Evolutionary conservation across 2,329 filamentous ascomycete genomes (phyloP).

Genomic region (Phialemoniopsis sp.): DNA sequence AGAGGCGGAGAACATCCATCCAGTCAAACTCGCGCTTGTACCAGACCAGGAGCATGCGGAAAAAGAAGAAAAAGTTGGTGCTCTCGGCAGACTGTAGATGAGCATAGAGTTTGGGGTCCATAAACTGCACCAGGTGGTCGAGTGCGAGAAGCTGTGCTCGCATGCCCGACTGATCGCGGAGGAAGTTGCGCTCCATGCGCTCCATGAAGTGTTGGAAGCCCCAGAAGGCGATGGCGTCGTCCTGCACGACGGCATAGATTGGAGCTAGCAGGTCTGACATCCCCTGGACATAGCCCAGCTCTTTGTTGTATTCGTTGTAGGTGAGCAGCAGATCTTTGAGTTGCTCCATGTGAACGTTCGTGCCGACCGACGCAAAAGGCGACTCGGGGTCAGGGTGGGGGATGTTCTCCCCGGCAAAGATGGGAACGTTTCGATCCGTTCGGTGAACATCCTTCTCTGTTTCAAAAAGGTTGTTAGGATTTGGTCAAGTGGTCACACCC

Average conservation of each 20-base stretch:
- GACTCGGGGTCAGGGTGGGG: constrained; percentile 95
- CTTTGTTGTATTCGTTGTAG: constrained; percentile 96
- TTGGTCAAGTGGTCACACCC: not conserved
- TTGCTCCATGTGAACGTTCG: constrained; percentile 96
- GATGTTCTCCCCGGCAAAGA: constrained; percentile 94
- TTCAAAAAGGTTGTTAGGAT: constrained; percentile 15
- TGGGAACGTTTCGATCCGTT: constrained; percentile 89
- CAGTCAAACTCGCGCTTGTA: constrained; percentile 97
- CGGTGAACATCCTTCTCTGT: constrained; percentile 98
- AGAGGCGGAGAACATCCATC: constrained; percentile 79
- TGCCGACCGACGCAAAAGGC: constrained; percentile 87
- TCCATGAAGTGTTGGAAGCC: constrained; percentile 95
- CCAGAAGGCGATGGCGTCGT: constrained; percentile 97
- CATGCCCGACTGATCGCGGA: constrained; percentile 96
- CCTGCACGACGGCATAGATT: constrained; percentile 95
- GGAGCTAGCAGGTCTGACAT: constrained; percentile 97
- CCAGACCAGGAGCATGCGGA: constrained; percentile 98
- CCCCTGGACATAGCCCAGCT: constrained; percentile 94
- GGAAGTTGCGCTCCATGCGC: constrained; percentile 94
- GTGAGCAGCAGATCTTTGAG: constrained; percentile 99
- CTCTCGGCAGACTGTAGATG: constrained; percentile 88
- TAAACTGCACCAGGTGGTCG: constrained; percentile 91
- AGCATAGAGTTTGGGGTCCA: constrained; percentile 91
- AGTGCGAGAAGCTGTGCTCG: constrained; percentile 83
- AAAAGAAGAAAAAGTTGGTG: constrained; percentile 99